Percentiles rank a stretch among this genome's conserved stretches.
Conservation (phyloP, 2,329 filamentous ascomycete species). For the Aspergillus proliferans region DNA sequence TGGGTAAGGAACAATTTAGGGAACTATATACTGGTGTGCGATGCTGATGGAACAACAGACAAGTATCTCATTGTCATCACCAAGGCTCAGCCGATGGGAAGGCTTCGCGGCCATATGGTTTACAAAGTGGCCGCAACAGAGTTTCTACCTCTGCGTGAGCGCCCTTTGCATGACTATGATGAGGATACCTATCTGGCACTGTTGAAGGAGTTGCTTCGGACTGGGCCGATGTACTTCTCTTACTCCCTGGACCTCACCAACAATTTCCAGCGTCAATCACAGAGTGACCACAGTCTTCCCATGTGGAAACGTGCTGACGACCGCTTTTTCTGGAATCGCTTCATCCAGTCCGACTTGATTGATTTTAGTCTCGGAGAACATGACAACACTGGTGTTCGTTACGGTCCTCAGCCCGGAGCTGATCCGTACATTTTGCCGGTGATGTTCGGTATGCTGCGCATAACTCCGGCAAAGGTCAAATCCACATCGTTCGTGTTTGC, state of each 20-base stretch:
- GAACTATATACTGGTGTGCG: not conserved
- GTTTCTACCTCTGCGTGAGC: conserved; percentile 87
- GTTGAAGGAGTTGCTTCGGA: conserved; percentile 73
- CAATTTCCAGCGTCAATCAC: conserved; percentile 87
- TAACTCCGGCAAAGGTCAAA: conserved; percentile 80
- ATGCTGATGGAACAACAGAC: conserved; percentile 45
- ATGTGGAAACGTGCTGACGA: conserved; percentile 92
- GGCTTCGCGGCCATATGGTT: conserved; percentile 90
- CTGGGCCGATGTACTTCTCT: conserved; percentile 92
- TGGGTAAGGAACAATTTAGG: conserved; percentile 55
- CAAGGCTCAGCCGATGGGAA: conserved; percentile 83
- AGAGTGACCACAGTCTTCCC: conserved; percentile 63
- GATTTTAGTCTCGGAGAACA: conserved; percentile 65
- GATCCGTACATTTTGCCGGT: conserved; percentile 93
- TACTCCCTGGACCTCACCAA: conserved; percentile 97
- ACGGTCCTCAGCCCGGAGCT: conserved; percentile 60
- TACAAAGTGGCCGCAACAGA: conserved; percentile 90
- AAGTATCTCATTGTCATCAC: conserved; percentile 97
- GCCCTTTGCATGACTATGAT: conserved; percentile 82
- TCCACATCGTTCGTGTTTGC: conserved; percentile 75
- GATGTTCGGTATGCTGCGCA: conserved; percentile 93
- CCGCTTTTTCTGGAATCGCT: conserved; percentile 98
- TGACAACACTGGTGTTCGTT: conserved; percentile 40
- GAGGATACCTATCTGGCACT: conserved; percentile 86
- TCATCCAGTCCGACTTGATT: conserved; percentile 84